Percentiles rank a stretch among this genome's conserved stretches.
Conservation (phyloP, 164 flowering plant genomes). For the Macadamia integrifolia region DNA sequence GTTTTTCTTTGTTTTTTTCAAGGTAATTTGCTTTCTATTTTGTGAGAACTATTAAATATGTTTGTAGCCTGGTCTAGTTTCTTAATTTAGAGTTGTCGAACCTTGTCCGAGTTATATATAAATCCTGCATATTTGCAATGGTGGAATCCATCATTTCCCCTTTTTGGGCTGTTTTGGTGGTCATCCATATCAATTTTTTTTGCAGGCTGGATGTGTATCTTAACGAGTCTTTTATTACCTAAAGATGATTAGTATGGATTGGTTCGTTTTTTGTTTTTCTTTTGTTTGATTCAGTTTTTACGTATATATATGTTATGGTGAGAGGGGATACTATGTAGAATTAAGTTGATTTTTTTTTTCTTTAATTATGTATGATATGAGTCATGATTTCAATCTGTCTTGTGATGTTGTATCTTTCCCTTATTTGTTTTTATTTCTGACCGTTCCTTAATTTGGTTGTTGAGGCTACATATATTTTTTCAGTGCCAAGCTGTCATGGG, state of each 20-base stretch:
- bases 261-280: neutral
- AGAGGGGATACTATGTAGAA: neutral
- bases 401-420: no score
- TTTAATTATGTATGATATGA: neutral
- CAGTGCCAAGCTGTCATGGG: no score
- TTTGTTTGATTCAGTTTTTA: neutral
- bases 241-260: constrained; percentile 9
- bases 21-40: constrained; percentile 12
- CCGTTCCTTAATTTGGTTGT: no score
- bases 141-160: neutral
- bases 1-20: constrained; percentile 4
- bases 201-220: constrained; percentile 15
- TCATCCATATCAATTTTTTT: constrained; percentile 12
- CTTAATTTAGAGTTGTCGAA: constrained; percentile 7
- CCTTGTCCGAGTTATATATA: constrained; percentile 10
- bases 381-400: neutral
- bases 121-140: constrained; percentile 15
- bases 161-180: constrained; percentile 2
- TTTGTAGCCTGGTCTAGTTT: constrained; percentile 3
- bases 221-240: neutral
- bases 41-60: constrained; percentile 13
- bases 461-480: no score
- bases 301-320: neutral
- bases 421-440: no score
- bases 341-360: neutral